Percentiles rank a stretch among this genome's conserved stretches.
These are phyloP conservation scores for Chytriomyces hyalinus DNA, from an alignment of 192 early-diverging fungal genomes.

Conservation along the genomic window DNA sequence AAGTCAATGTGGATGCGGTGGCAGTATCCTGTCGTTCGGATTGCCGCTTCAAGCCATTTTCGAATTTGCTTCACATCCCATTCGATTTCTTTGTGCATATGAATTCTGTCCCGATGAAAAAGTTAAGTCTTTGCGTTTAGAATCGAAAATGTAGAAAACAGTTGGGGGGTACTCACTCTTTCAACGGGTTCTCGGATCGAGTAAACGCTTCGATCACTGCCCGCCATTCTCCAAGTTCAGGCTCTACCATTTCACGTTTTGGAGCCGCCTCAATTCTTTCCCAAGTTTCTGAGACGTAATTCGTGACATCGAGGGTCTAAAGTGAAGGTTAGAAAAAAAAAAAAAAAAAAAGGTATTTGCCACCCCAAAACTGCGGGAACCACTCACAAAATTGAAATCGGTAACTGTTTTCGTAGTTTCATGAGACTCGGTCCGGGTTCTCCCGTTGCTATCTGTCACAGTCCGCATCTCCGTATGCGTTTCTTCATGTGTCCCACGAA, in stretches of 20 bases:
- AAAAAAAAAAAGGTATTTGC: no score
- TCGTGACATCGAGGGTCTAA: constrained; percentile 33
- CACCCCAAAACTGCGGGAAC: background rate
- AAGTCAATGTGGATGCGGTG: constrained; percentile 43
- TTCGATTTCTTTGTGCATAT: constrained; percentile 44
- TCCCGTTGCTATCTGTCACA: background rate
- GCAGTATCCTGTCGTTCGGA: constrained; percentile 44
- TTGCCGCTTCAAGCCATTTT: constrained; percentile 21
- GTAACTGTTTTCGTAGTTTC: background rate
- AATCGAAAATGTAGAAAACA: background rate
- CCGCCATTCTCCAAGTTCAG: constrained; percentile 5
- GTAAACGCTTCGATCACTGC: constrained; percentile 13
- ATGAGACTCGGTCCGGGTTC: background rate
- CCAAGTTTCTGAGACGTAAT: constrained; percentile 38
- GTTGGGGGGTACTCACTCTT: constrained; percentile 33
- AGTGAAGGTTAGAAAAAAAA: no score
- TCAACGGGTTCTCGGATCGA: constrained; percentile 27
- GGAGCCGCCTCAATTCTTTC: constrained; percentile 37
- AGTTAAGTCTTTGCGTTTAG: background rate
- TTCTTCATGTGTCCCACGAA: constrained; percentile 9
- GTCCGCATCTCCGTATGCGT: constrained; percentile 9
- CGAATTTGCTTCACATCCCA: constrained; percentile 50
- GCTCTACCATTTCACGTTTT: constrained; percentile 31
- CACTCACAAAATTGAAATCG: constrained; percentile 7
- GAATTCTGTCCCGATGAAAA: constrained; percentile 23